Percentiles rank a stretch among this genome's conserved stretches.
Evolutionary conservation across 23 red algal genomes (phyloP).

Genomic region (Gracilaria vermiculophylla): DNA sequence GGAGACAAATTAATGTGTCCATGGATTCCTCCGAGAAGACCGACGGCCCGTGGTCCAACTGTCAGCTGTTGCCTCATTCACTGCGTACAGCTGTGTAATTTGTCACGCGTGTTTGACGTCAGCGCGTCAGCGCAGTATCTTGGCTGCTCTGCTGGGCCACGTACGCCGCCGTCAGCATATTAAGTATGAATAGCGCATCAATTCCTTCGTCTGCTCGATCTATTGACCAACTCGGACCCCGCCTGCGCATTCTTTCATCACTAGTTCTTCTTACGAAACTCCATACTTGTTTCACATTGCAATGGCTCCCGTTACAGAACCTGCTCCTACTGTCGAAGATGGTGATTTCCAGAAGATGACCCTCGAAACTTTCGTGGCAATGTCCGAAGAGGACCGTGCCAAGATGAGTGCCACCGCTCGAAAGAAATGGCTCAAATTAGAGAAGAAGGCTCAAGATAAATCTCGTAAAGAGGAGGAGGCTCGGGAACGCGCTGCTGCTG

Average conservation of each 20-base stretch:
- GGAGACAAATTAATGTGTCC: no score
- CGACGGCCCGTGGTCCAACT: neutral
- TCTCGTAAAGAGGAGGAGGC: slow-evolving; percentile 75
- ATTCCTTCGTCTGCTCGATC: no score
- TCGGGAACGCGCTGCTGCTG: slow-evolving; percentile 37
- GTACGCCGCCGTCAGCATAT: neutral
- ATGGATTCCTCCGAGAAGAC: no score
- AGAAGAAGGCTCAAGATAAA: slow-evolving; percentile 74
- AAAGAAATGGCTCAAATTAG: slow-evolving; percentile 72
- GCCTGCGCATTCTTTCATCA: no score
- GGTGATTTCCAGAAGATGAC: slow-evolving; percentile 54
- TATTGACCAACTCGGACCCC: neutral
- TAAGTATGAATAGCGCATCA: no score
- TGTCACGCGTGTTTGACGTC: neutral
- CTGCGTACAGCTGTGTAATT: no score
- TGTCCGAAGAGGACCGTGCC: slow-evolving; percentile 50
- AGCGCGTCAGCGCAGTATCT: neutral
- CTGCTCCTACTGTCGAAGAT: neutral
- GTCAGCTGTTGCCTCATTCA: no score
- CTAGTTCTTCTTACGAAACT: neutral
- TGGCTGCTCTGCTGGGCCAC: neutral
- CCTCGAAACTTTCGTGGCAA: slow-evolving; percentile 69
- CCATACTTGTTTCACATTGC: neutral
- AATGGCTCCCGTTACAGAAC: neutral
- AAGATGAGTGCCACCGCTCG: slow-evolving; percentile 56